Evolutionary conservation across 139 green algal species (phyloP).

Genomic region (Ulvella scutata): DNA sequence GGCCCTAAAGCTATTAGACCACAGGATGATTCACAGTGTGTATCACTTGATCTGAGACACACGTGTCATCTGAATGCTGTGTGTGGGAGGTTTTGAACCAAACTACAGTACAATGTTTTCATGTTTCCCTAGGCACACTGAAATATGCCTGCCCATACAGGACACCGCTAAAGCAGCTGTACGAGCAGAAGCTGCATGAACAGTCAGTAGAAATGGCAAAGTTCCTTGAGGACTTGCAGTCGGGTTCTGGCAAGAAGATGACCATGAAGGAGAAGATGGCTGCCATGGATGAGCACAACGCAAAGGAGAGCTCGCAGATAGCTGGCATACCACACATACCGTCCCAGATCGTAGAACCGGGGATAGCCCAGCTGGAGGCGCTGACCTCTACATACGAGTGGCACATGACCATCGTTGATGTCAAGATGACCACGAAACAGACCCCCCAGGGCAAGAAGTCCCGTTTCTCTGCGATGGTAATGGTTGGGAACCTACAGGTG

Average conservation of each 20-base stretch:
- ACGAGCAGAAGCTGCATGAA: background rate
- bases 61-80: too few relatives aligned
- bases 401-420: background rate
- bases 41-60: background rate
- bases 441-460: slow-evolving; percentile 4
- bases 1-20: background rate
- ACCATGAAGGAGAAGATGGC: background rate
- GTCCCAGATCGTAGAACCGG: background rate
- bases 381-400: background rate
- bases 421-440: slow-evolving; percentile 3
- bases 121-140: too few relatives aligned
- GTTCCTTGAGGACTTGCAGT: background rate
- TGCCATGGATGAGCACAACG: background rate
- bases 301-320: background rate
- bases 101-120: too few relatives aligned
- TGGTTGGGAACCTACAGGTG: background rate
- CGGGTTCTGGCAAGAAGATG: background rate
- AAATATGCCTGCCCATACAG: too few relatives aligned
- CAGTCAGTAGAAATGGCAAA: background rate
- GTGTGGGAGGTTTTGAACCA: too few relatives aligned
- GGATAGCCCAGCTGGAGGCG: background rate
- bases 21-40: too few relatives aligned
- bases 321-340: background rate
- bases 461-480: background rate
- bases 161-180: background rate